These are phyloP conservation scores for Alternaria consortialis DNA, from an alignment of 2,329 filamentous ascomycete genomes.

Conservation along the genomic window DNA sequence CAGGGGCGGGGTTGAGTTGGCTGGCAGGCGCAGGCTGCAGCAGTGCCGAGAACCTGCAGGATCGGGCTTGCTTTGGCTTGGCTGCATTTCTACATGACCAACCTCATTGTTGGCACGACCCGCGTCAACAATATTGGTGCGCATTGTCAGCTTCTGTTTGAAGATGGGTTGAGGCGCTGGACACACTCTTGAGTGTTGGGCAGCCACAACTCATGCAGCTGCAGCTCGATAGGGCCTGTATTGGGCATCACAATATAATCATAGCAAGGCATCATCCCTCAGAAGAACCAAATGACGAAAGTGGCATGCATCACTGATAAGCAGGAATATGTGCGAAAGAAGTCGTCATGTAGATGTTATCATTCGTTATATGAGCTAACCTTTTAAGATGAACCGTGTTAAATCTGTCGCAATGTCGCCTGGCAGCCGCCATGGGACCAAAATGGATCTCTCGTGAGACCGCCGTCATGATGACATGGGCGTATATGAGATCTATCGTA, in stretches of 20 bases:
- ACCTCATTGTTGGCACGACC: constrained; percentile 5
- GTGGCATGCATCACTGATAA: neutral
- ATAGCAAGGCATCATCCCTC: neutral
- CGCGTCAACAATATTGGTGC: neutral
- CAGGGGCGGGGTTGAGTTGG: constrained; percentile 6
- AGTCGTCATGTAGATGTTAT: constrained; percentile 4
- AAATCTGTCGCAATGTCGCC: neutral
- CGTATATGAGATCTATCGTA: constrained; percentile 8
- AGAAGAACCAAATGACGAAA: constrained; percentile 1
- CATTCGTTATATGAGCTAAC: constrained; percentile 7
- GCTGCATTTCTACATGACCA: constrained; percentile 5
- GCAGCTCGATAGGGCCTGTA: neutral
- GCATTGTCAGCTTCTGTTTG: constrained; percentile 9
- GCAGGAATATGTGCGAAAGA: neutral
- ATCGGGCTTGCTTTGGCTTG: constrained; percentile 6
- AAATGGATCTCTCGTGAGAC: constrained; percentile 6
- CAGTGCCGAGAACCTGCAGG: constrained; percentile 1
- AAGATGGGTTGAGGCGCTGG: constrained; percentile 1
- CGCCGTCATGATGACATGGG: constrained; percentile 1
- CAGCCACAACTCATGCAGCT: constrained; percentile 11
- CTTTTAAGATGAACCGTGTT: neutral
- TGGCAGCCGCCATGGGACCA: constrained; percentile 5
- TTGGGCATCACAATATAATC: constrained; percentile 7
- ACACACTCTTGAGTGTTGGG: constrained; percentile 9
- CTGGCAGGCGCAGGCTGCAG: constrained; percentile 2